Evolutionary conservation across 495 filamentous ascomycete genomes (phyloP).

Genomic region (Neurospora sp.): DNA sequence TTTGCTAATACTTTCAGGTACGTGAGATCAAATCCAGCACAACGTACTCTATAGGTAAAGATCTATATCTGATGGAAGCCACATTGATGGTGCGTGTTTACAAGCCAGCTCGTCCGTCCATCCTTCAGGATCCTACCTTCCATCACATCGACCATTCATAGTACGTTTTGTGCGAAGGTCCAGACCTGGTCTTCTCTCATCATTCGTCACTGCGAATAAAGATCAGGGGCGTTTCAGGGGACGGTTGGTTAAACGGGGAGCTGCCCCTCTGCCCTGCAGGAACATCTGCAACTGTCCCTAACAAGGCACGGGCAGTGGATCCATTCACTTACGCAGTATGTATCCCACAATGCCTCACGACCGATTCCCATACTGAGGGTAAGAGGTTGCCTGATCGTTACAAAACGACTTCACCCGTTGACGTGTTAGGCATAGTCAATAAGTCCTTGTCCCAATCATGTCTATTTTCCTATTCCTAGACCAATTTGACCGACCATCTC

Average conservation of each 20-base stretch:
- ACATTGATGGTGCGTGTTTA: neutral
- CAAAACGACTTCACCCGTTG: neutral
- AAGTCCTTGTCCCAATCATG: neutral
- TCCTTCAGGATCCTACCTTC: neutral
- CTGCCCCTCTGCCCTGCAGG: neutral
- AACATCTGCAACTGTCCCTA: neutral
- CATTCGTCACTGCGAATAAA: neutral
- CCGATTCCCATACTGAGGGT: neutral
- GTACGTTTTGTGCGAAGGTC: neutral
- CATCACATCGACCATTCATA: neutral
- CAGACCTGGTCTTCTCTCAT: neutral
- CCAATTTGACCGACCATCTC: conserved; percentile 12
- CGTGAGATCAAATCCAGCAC: neutral
- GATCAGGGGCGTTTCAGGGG: neutral
- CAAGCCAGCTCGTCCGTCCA: neutral
- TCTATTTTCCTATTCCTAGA: conserved; percentile 26
- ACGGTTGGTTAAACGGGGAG: neutral
- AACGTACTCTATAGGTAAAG: no score
- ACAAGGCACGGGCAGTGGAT: neutral
- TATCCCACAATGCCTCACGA: neutral
- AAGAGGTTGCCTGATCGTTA: neutral
- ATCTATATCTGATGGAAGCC: neutral
- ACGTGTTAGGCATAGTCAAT: neutral
- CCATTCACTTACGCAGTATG: neutral
- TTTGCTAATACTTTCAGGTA: neutral